Evolutionary conservation across 2,329 filamentous ascomycete genomes (phyloP).

Genomic region (Nemania diffusa): DNA sequence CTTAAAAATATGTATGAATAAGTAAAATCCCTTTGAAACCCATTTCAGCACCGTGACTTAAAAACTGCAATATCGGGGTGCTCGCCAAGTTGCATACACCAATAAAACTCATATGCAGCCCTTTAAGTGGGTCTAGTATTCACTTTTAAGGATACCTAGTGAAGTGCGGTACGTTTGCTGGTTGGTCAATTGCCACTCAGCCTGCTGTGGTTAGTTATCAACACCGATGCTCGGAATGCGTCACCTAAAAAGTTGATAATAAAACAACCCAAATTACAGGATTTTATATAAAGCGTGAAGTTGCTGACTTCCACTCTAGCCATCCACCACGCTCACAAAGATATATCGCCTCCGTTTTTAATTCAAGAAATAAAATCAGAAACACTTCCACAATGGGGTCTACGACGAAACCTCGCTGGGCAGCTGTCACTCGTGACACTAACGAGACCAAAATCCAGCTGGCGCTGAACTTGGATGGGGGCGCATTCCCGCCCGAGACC

Average conservation of each 20-base stretch:
- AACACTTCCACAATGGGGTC: conserved; percentile 42
- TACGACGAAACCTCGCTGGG: conserved; percentile 66
- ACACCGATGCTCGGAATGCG: conserved; percentile 31
- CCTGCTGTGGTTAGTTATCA: background rate
- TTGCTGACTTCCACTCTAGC: background rate
- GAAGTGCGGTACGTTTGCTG: conserved; percentile 17
- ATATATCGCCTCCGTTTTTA: background rate
- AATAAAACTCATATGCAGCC: no score
- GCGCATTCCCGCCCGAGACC: conserved; percentile 74
- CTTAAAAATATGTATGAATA: no score
- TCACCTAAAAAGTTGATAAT: conserved; percentile 21
- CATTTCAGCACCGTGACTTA: no score
- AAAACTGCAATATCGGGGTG: no score
- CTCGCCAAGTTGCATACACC: no score
- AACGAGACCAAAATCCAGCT: conserved; percentile 98
- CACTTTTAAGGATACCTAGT: no score
- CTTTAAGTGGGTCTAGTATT: no score
- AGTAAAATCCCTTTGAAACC: no score
- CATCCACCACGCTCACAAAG: background rate
- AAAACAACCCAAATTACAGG: background rate
- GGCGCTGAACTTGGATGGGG: conserved; percentile 92
- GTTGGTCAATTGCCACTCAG: conserved; percentile 41
- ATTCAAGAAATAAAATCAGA: background rate
- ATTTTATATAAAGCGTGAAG: background rate
- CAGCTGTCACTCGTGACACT: conserved; percentile 85